A percentile compares a stretch with the other conserved stretches of the same genome.
phyloP scores from a whole-genome alignment of 2,329 filamentous ascomycete genomes.

The Microcyclospora tardicrescens region DNA sequence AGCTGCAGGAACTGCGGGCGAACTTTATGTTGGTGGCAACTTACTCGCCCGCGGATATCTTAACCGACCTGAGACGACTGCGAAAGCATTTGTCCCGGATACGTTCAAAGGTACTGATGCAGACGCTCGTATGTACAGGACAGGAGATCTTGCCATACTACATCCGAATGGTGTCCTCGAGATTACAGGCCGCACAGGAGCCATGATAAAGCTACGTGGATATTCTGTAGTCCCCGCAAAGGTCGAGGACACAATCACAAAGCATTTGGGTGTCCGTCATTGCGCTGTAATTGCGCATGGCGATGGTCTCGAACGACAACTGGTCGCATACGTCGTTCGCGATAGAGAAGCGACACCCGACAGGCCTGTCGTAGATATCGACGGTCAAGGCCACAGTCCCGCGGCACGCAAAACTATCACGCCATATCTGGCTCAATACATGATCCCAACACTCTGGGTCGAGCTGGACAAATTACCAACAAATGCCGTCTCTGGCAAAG shows the following conservation, averaged over 20 bases:
- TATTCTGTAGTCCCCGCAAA: constrained; percentile 68
- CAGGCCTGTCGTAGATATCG: constrained; percentile 51
- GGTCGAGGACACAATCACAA: constrained; percentile 59
- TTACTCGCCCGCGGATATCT: constrained; percentile 65
- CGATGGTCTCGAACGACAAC: constrained; percentile 60
- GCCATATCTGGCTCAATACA: constrained; percentile 62
- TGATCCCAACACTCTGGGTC: constrained; percentile 71
- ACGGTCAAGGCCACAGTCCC: constrained; percentile 59
- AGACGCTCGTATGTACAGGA: constrained; percentile 59
- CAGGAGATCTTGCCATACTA: constrained; percentile 56
- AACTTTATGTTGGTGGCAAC: constrained; percentile 63
- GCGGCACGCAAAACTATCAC: constrained; percentile 52
- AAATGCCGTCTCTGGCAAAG: constrained; percentile 67
- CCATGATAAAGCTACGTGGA: constrained; percentile 70
- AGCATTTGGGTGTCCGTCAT: constrained; percentile 55
- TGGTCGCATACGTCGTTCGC: constrained; percentile 63
- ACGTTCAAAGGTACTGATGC: constrained; percentile 43
- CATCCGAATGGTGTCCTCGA: constrained; percentile 56
- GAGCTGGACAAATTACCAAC: constrained; percentile 59
- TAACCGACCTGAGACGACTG: constrained; percentile 66
- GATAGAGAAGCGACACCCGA: constrained; percentile 48
- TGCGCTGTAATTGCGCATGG: constrained; percentile 63
- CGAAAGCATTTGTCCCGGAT: constrained; percentile 56
- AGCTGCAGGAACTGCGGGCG: constrained; percentile 49
- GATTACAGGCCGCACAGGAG: constrained; percentile 62